Evolutionary conservation across 805 yeast genomes (phyloP).

Genomic region (Zygosaccharomyces gambellarensis): DNA sequence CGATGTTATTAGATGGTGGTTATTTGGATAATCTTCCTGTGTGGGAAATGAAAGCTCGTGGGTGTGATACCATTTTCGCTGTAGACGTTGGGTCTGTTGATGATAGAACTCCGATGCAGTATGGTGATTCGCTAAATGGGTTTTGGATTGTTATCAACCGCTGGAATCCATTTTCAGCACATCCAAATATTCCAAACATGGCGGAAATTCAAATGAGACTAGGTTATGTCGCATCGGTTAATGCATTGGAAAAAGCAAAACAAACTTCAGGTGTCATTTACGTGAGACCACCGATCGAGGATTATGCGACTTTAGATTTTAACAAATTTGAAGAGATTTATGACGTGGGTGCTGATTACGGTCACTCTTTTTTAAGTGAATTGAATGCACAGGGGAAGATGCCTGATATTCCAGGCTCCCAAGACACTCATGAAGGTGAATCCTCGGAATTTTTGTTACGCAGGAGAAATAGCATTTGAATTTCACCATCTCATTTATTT

Average conservation of each 20-base stretch:
- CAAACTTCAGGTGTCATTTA: constrained; percentile 78
- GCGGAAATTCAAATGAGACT: constrained; percentile 90
- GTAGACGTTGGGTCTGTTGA: constrained; percentile 96
- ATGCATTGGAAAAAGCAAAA: constrained; percentile 86
- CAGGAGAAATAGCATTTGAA: constrained; percentile 62
- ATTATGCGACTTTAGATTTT: constrained; percentile 87
- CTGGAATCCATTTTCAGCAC: constrained; percentile 82
- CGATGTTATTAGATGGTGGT: constrained; percentile 94
- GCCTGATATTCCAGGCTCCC: constrained; percentile 57
- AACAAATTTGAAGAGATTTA: constrained; percentile 88
- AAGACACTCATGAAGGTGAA: constrained; percentile 25
- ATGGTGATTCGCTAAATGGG: constrained; percentile 92
- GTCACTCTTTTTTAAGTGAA: constrained; percentile 49
- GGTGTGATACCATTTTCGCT: constrained; percentile 83
- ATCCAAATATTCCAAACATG: constrained; percentile 88
- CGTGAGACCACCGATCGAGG: constrained; percentile 89
- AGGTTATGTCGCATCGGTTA: constrained; percentile 93
- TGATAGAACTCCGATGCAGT: constrained; percentile 81
- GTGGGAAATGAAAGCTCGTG: constrained; percentile 81
- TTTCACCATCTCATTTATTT: not conserved
- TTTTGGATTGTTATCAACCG: constrained; percentile 83
- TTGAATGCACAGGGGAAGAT: constrained; percentile 50
- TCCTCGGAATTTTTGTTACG: constrained; percentile 35
- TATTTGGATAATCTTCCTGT: constrained; percentile 93
- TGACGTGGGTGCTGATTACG: constrained; percentile 73